Evolutionary conservation across 495 filamentous ascomycete species (phyloP).

Genomic region (Annulohypoxylon maeteangense): DNA sequence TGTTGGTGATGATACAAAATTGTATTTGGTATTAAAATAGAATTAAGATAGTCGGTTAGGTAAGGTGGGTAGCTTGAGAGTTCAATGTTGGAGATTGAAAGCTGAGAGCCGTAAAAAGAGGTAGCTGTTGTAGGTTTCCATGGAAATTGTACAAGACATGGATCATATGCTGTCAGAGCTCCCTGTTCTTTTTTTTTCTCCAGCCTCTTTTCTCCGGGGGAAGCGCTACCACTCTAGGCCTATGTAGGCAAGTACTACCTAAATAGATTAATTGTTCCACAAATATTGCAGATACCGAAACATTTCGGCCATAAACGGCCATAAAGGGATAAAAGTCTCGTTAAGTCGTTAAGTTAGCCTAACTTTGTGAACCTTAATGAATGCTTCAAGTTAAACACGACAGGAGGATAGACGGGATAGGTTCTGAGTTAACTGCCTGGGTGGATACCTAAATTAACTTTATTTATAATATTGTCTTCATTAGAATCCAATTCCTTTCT

Average conservation of each 20-base stretch:
- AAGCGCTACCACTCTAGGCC: background rate
- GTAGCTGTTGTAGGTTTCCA: background rate
- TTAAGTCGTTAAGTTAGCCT: background rate
- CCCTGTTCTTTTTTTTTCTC: background rate
- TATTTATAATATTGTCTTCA: background rate
- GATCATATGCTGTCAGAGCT: conserved; percentile 8
- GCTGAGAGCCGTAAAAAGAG: background rate
- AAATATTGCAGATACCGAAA: background rate
- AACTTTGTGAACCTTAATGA: background rate
- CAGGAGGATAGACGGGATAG: background rate
- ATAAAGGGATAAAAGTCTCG: background rate
- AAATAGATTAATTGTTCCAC: background rate
- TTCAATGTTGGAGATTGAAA: background rate
- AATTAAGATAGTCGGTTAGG: conserved; percentile 11
- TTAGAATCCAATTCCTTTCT: background rate
- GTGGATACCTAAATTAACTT: no score
- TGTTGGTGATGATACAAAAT: conserved; percentile 28
- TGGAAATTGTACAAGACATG: conserved; percentile 11
- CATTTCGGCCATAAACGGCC: background rate
- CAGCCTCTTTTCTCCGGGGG: conserved; percentile 4
- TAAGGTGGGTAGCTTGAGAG: conserved; percentile 21
- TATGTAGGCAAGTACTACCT: background rate
- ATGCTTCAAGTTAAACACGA: background rate
- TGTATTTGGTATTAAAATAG: conserved; percentile 7
- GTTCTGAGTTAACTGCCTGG: no score